Base-by-base conservation (phyloP, 1,284 basidiomycete genomes). In the Cerrena zonata region DNA sequence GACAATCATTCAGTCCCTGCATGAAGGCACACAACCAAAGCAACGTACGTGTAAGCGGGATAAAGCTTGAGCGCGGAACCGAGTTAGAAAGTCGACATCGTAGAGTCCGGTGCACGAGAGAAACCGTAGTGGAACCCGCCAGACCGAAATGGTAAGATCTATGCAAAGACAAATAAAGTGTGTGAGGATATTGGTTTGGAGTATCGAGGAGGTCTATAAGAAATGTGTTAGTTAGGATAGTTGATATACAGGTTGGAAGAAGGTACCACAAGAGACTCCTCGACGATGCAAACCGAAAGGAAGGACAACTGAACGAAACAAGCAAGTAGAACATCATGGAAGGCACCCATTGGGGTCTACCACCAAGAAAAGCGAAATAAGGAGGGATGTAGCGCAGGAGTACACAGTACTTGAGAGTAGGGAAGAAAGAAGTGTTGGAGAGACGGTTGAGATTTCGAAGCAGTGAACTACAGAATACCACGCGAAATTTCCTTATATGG, bases 91-190 rank as follows among this genome's bases (percentile, higher is more conserved):
- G n/a, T n/a, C n/a, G n/a, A n/a, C 19, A 22, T 53, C 24, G 27
- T 45, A 47, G 12, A 46, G 19, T n/a, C 45, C 27, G 22, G 43
- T 5, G 26, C 25, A 47, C 15, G 30, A 44, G 19, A 53, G 25
- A 18, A 22, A 36, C 3, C 44, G 42, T 11, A 47, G 43, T 22
- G 48, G 48, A 34, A 53, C 2, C 18, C 52, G 48, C 5, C 34
- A 38, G 24, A 53, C 7, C 24, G 37, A 53, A 15, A 27, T 40
- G 4, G 42, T 12, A 7, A 53, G n/a, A 15, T 53, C 48, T 21
- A 50, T n/a, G 21, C 47, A 15, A 11, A 53, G 52, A 23, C n/a
- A 22, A 1, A 48, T 7, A 19, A 47, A n/a, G 24, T 34, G 21
- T n/a, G 22, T 41, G 5, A 50, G 45, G 0, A 50, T 46, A 36